Evolutionary conservation across 116 monocot genomes (phyloP), one percentile per base, ranked within the genome.

Genomic region (Cymodocea nodosa): DNA sequence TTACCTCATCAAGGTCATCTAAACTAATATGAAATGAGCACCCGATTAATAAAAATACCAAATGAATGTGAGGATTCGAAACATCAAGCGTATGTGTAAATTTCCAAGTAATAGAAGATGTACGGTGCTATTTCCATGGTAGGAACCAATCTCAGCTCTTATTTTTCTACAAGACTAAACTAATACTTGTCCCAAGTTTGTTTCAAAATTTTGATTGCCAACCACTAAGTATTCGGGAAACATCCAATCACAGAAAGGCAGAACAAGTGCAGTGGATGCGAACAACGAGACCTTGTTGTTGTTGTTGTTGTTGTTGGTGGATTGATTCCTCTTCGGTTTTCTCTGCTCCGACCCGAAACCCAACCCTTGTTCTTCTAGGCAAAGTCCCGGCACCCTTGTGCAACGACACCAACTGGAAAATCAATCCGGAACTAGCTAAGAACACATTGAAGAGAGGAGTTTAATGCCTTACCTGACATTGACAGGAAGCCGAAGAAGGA

Each of bases 281-380:
- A 16, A 70, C 6, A 13, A 15, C n/a, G 22, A n/a, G 23, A 64
- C 3, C 20, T 35, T 20, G 1, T 58, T 15, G 30, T 66, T 66
- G 66, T 66, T 73, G 65, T 55, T 44, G n/a, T 35, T 20, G 1
- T 58, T 15, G 30, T 66, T 66, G 66, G 59, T 73, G 57, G 15
- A 40, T 34, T 35, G 63, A 69, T 59, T 54, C 39, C 10, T 11
- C 15, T 23, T 51, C 50, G 20, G 56, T 18, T n/a, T 56, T 34
- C 22, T 66, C 73, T 37, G 65, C 66, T 50, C 65, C 66, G 48
- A 66, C 66, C 65, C 51, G 65, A 19, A 58, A 35, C 53, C 53
- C 17, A 15, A 67, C 35, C 24, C 52, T 53, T 15, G 34, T 52
- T 35, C 66, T 54, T 48, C 66, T 44, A 52, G 20, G 64, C 18